Base-by-base conservation (phyloP, 768 basidiomycete genomes). In the Lyophyllum decastes region DNA sequence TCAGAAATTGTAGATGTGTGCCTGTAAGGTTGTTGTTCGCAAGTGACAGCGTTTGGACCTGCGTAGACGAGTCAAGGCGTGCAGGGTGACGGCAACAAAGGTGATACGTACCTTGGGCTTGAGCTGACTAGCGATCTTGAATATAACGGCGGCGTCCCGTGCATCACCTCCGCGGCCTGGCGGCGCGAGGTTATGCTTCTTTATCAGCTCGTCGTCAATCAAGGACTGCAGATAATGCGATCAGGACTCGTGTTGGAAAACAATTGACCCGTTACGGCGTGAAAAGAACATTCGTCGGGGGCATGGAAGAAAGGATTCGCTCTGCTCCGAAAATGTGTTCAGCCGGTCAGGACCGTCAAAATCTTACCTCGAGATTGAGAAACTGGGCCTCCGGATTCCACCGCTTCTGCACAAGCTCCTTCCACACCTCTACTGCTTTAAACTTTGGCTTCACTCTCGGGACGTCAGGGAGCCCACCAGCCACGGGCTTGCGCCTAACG, bases 21-120 rank as follows among this genome's bases (percentile, higher is more conserved):
- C 92, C 86, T 46, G 71, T 79, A 25, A 79, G 64, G 55, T 92
- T 82, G 61, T 88, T 87, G 68, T 90, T 86, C 40, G 94, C 91
- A 41, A 98, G 78, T 0, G 94, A 95, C 12, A 98, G 73, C 0
- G 95, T 94, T 69, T 88, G 82, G 38, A 89, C 82, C 88, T 90
- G 49, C 2, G 27, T 12, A 26, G n/a, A 53, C 8, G 14, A 47
- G 55, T 55, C 26, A 69, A 56, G 55, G 55, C 51, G 50, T 19
- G 45, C 35, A 44, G 54, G 26, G 57, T 10, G 34, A 47, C 2
- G 22, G 11, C 2, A 57, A 21, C 47, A 49, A 30, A 33, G 41
- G 54, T 16, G 41, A 27, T 22, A 53, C 59, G 54, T 64, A 92
- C 92, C 55, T 85, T 81, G 35, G 94, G 94, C 61, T 84, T 85